Percentiles rank a stretch among this genome's conserved stretches.
Conservation (phyloP, 352 stramenopile species). For the Phytopythium sindhum region DNA sequence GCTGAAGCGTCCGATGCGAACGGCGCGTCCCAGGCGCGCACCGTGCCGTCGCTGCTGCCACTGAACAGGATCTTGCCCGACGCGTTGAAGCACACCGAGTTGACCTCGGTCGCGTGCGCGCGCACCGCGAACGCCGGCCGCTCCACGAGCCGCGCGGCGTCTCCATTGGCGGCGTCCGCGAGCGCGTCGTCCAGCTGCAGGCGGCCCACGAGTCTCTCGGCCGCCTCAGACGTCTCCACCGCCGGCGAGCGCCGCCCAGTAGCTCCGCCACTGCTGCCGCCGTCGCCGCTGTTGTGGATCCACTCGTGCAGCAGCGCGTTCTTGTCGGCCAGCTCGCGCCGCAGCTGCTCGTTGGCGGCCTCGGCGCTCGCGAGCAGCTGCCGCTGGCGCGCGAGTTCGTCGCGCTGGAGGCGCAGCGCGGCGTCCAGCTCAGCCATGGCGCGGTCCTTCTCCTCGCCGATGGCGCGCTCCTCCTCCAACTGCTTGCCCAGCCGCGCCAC, state of each 20-base stretch:
- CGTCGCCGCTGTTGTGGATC: slow-evolving; percentile 42
- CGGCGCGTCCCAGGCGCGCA: slow-evolving; percentile 71
- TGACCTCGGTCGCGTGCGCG: slow-evolving; percentile 80
- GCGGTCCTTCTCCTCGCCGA: slow-evolving; percentile 65
- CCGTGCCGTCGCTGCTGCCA: slow-evolving; percentile 78
- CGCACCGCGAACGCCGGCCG: slow-evolving; percentile 55
- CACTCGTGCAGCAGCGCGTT: slow-evolving; percentile 59
- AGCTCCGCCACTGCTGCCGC: slow-evolving; percentile 9
- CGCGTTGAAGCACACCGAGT: slow-evolving; percentile 82
- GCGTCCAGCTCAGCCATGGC: slow-evolving; percentile 64
- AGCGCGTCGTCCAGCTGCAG: slow-evolving; percentile 26
- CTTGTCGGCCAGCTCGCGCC: slow-evolving; percentile 45
- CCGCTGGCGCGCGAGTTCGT: slow-evolving; percentile 62
- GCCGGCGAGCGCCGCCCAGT: slow-evolving; percentile 1
- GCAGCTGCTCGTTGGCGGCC: slow-evolving; percentile 32
- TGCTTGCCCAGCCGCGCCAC: slow-evolving; percentile 50
- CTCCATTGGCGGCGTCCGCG: slow-evolving; percentile 10
- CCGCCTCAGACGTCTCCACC: slow-evolving; percentile 38
- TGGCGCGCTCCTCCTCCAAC: slow-evolving; percentile 57
- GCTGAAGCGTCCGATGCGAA: slow-evolving; percentile 20
- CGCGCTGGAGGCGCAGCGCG: slow-evolving; percentile 35
- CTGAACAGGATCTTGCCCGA: slow-evolving; percentile 82
- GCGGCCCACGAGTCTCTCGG: slow-evolving; percentile 42
- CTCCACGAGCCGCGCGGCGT: slow-evolving; percentile 27
- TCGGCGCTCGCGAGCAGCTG: slow-evolving; percentile 51